Evolutionary conservation across 1,139 yeast genomes (phyloP), one percentile per base, ranked within the genome.

Genomic region (Spencermartinsiella ligniputridi): DNA sequence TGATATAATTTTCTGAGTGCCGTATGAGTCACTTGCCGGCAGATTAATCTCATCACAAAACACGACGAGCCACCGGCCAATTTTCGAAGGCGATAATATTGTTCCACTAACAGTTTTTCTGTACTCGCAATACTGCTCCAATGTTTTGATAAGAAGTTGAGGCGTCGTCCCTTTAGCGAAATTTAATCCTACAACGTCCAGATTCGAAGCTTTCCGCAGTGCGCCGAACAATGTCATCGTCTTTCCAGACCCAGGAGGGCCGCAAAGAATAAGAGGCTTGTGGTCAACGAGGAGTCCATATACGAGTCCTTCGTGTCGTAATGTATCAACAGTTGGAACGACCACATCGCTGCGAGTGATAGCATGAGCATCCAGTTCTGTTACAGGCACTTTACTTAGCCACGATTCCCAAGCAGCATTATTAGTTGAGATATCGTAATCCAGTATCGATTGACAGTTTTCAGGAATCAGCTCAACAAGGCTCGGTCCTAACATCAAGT

Each of bases 201-300:
- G 68, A 21, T 73, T 70, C 0, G 81, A 75, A 0, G 83, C 71
- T 44, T 72, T 73, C 40, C 86, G 69, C 37, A 92, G 63, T 0
- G 89, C 81, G 44, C 83, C 80, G 52, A 86, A 74, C 22, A 92
- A 66, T 0, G 92, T 81, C 97, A 90, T 90, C 0, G 97, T 90
- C 60, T 92, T 92, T 51, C 98, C 98, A 0, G 96, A 84, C 2
- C 98, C 98, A 0, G 98, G 97, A 0, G 97, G 97, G 3, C 98
- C 98, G 66, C 96, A 89, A 27, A 92, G 70, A 25, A 92, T 69
- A 19, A 88, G 63, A 0, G 95, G 79, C 39, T 69, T 68, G 47
- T 77, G 83, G 38, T 79, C 78, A 33, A 71, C 70, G 34, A 90
- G 58, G 3, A 86, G 63, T 0, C 81, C 70, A 51, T 74, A 76